Evolutionary conservation across 768 basidiomycete species (phyloP).

Genomic region (Trametopsis cervina): DNA sequence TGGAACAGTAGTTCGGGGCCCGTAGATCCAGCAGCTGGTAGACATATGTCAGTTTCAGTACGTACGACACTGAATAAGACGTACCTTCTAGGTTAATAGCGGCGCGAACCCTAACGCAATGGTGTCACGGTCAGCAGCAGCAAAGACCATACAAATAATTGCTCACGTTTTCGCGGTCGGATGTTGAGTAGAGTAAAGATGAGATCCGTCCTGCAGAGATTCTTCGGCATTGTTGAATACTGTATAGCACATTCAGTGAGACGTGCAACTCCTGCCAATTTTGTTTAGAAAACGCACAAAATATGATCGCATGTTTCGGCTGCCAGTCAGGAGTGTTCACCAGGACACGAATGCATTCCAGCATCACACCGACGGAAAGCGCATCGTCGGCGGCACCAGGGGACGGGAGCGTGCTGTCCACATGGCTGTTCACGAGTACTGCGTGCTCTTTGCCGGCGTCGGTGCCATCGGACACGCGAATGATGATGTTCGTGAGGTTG

Average conservation of each 20-base stretch:
- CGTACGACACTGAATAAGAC: conserved; percentile 1
- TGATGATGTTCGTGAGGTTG: conserved; percentile 81
- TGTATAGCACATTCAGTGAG: conserved; percentile 22
- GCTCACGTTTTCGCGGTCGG: conserved; percentile 61
- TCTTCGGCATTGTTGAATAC: conserved; percentile 97
- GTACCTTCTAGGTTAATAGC: conserved; percentile 87
- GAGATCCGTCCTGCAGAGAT: conserved; percentile 89
- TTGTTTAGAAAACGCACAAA: conserved; percentile 46
- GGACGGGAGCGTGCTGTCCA: conserved; percentile 85
- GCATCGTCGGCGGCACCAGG: conserved; percentile 90
- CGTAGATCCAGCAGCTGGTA: conserved; percentile 71
- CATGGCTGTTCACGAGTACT: conserved; percentile 81
- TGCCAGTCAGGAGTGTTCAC: conserved; percentile 60
- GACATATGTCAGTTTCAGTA: background rate
- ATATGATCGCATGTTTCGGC: conserved; percentile 73
- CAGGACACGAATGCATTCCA: conserved; percentile 80
- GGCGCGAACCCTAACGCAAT: conserved; percentile 74
- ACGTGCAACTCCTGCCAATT: background rate
- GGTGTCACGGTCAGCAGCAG: background rate
- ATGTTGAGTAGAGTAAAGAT: conserved; percentile 90
- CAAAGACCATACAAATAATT: background rate
- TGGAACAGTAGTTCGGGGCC: conserved; percentile 93
- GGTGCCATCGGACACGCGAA: conserved; percentile 80
- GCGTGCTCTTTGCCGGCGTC: conserved; percentile 70
- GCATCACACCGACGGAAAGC: conserved; percentile 83